Evolutionary conservation across 371 early-diverging fungal genomes (phyloP), one percentile per base, ranked within the genome.

Genomic region (Rhizopus stolonifer): DNA sequence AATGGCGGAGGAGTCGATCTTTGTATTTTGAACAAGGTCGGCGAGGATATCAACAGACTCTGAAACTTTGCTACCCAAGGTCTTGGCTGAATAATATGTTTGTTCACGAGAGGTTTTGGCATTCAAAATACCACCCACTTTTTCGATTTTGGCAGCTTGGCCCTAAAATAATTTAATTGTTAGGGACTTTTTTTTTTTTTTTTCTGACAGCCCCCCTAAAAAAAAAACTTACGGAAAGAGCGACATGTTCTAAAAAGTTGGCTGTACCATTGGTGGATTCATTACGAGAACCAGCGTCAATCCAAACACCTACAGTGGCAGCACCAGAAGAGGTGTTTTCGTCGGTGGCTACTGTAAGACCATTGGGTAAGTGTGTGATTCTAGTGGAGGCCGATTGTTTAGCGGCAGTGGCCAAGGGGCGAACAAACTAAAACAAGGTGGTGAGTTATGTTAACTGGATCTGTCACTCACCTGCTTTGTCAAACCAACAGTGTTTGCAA

Each of bases 81-180:
- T 80, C 74, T 95, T 95, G 55, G 97, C 97, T 72, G 93, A 96
- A 84, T 94, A 98, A 23, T 92, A 96, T 18, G 98, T 96, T 73
- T 98, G 98, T 67, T 98, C 99, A 46, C 99, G 89, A 24, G 96
- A 94, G 32, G 99, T 98, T 74, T 96, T 95, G 11, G 99, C 97
- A 72, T 95, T 95, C 65, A 98, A 75, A 72, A 95, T 95, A 29
- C 92, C 96, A 42, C 99, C 99, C 86, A 97, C 92, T 78, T 95
- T 94, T 71, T 98, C 99, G 55, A 97, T 56, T 19, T 62, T 55
- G 34, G 56, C 46, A 49, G 60, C 60, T 63, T 94, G 58, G 89
- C 92, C 78, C 95, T 95, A 69, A 85, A 45, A 85, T 77, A 74
- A 89, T 56, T 92, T 92, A 36, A 15, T 21, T 7, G 9, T 7